Evolutionary conservation across 345 rosid genomes (phyloP).

Genomic region (Melaleuca quinquenervia): DNA sequence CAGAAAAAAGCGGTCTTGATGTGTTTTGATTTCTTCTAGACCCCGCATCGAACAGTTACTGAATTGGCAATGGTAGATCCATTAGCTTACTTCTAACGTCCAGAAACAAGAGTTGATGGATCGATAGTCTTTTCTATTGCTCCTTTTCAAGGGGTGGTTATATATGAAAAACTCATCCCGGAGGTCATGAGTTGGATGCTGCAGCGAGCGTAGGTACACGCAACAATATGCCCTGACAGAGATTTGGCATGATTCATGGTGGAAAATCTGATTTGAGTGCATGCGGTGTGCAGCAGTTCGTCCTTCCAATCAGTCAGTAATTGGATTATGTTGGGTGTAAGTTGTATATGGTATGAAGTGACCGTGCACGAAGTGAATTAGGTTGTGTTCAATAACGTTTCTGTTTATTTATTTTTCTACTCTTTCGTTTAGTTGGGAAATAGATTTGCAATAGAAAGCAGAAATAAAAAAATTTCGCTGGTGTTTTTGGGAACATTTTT

Average conservation of each 20-base stretch:
- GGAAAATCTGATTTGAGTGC: not conserved
- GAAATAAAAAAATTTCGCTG: no score
- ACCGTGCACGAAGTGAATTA: not conserved
- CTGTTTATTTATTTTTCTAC: no score
- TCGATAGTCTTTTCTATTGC: not conserved
- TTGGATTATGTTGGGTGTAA: not conserved
- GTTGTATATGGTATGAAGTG: not conserved
- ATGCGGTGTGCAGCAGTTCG: not conserved
- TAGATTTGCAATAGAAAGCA: no score
- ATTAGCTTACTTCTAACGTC: not conserved
- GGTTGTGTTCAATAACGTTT: no score
- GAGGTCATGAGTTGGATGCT: not conserved
- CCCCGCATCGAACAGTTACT: not conserved
- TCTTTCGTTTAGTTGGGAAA: no score
- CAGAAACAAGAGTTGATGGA: not conserved
- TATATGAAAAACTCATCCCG: not conserved
- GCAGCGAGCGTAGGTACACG: not conserved
- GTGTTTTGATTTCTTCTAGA: not conserved
- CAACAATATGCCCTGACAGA: not conserved
- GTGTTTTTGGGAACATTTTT: no score
- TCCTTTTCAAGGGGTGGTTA: not conserved
- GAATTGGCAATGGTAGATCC: not conserved
- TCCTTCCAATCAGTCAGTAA: not conserved
- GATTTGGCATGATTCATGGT: not conserved
- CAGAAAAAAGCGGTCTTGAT: not conserved